phyloP scores from a whole-genome alignment of 2,329 filamentous ascomycete species.

The Trichocomaceae sp. region DNA sequence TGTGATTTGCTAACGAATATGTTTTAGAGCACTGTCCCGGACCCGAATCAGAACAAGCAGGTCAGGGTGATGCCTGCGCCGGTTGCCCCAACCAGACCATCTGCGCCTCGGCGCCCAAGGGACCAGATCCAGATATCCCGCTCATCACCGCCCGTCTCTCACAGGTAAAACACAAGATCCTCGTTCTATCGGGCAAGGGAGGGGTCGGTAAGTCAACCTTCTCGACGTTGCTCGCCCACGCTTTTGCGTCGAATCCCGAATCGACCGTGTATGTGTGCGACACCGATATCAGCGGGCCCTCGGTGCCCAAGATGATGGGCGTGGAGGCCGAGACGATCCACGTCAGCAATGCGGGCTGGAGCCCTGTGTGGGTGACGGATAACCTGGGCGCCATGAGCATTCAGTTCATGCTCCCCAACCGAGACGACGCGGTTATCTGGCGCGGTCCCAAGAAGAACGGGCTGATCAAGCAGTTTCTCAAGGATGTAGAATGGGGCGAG shows the following conservation, averaged over 20 bases:
- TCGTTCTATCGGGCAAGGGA: constrained; percentile 89
- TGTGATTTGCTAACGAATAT: background rate
- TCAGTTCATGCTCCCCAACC: constrained; percentile 93
- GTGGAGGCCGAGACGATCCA: constrained; percentile 92
- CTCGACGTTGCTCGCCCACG: constrained; percentile 78
- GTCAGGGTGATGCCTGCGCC: constrained; percentile 72
- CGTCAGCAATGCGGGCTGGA: constrained; percentile 81
- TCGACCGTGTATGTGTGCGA: constrained; percentile 91
- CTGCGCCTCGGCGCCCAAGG: constrained; percentile 89
- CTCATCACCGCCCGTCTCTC: constrained; percentile 77
- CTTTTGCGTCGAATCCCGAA: constrained; percentile 73
- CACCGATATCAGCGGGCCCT: constrained; percentile 93
- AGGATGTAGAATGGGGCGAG: constrained; percentile 96
- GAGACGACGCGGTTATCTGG: constrained; percentile 96
- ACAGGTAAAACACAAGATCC: constrained; percentile 80
- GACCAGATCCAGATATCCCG: constrained; percentile 88
- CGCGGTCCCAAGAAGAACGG: constrained; percentile 97
- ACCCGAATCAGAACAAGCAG: constrained; percentile 52
- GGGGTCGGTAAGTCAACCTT: constrained; percentile 97
- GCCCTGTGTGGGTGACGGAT: constrained; percentile 89
- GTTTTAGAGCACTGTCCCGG: constrained; percentile 82
- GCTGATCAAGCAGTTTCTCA: constrained; percentile 93
- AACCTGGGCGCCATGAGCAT: constrained; percentile 96
- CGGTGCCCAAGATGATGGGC: constrained; percentile 98
- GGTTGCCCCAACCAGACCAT: constrained; percentile 95